Percentiles rank a stretch among this genome's conserved stretches.
phyloP scores from a whole-genome alignment of 441 rosid genomes.

The Cnidoscolus chayamansa region DNA sequence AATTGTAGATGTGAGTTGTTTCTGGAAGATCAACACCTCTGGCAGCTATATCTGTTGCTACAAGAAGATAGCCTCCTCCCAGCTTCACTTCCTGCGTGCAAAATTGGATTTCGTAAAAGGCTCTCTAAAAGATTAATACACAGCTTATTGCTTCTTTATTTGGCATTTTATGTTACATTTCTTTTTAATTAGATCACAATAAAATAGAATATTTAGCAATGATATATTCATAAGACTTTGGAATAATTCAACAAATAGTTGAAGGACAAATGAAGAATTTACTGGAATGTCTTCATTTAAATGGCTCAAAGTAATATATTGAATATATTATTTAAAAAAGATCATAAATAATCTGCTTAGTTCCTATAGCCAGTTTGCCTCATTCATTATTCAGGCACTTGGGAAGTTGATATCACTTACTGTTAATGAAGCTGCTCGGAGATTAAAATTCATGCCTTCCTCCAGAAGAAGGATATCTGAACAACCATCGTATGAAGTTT shows the following conservation, averaged over 20 bases:
- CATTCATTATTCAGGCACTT: background rate
- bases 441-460: conserved; percentile 83
- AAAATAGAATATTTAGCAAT: background rate
- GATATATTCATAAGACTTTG: background rate
- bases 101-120: background rate
- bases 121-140: background rate
- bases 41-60: conserved; percentile 91
- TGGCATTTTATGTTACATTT: background rate
- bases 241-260: background rate
- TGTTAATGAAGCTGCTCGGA: conserved; percentile 71
- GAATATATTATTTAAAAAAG: background rate
- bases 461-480: conserved; percentile 64
- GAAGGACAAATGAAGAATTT: background rate
- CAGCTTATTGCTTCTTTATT: background rate
- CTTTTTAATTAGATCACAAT: background rate
- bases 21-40: conserved; percentile 89
- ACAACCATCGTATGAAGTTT: conserved; percentile 46
- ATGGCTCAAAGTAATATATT: background rate
- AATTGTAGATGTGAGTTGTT: conserved; percentile 89
- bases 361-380: background rate
- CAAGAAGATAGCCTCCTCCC: conserved; percentile 79
- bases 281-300: background rate
- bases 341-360: background rate
- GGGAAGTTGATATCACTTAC: conserved; percentile 39
- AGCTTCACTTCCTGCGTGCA: conserved; percentile 62